phyloP scores from a whole-genome alignment of 2,329 filamentous ascomycete species.

The Aspergillus sp. region DNA sequence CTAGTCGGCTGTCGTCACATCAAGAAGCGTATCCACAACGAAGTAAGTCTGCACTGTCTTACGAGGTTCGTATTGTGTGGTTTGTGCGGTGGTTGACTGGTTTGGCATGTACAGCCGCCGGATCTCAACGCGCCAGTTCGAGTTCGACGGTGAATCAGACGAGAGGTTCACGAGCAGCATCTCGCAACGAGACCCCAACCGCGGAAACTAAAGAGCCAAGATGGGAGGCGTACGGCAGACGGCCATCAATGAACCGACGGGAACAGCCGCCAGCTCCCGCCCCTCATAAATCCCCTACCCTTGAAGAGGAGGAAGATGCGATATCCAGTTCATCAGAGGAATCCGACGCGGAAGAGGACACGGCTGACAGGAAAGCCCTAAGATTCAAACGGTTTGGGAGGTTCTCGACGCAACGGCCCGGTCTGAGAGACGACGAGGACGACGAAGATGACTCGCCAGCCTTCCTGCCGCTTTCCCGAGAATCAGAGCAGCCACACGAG shows the following conservation, averaged over 20 bases:
- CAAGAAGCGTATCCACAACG: slow-evolving; percentile 20
- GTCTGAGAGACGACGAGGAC: slow-evolving; percentile 29
- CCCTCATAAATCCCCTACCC: slow-evolving; percentile 20
- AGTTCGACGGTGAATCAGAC: slow-evolving; percentile 22
- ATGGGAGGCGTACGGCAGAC: slow-evolving; percentile 13
- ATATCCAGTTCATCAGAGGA: slow-evolving; percentile 23
- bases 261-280: slow-evolving; percentile 15
- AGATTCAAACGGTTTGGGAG: slow-evolving; percentile 31
- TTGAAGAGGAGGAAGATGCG: slow-evolving; percentile 27
- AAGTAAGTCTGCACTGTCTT: slow-evolving; percentile 16
- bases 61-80: neutral
- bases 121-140: slow-evolving; percentile 20
- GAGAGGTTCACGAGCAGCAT: slow-evolving; percentile 14
- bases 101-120: slow-evolving; percentile 6
- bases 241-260: slow-evolving; percentile 15
- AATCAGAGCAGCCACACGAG: slow-evolving; percentile 11
- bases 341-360: slow-evolving; percentile 22
- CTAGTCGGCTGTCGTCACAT: slow-evolving; percentile 29
- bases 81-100: neutral
- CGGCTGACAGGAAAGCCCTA: slow-evolving; percentile 13
- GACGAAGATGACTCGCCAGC: slow-evolving; percentile 40
- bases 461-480: slow-evolving; percentile 34
- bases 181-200: slow-evolving; percentile 16
- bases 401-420: slow-evolving; percentile 27
- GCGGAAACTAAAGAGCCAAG: slow-evolving; percentile 16